Evolutionary conservation across 1,284 basidiomycete genomes (phyloP), one percentile per base, ranked within the genome.

Genomic region (Leccinum pachyderme): DNA sequence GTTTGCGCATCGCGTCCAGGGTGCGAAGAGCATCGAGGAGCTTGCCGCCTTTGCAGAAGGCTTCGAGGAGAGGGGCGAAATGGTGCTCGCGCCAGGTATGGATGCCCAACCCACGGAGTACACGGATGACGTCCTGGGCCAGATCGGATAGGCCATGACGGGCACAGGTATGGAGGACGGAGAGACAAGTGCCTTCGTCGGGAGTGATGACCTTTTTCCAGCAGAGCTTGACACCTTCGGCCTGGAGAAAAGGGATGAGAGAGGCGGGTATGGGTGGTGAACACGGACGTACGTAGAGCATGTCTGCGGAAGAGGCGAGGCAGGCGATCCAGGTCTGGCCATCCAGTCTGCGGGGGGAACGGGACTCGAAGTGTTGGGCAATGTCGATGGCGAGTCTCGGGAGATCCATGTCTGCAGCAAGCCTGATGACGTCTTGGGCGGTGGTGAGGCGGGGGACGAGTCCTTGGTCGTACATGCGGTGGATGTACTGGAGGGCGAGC

Each of bases 121-220:
- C 69, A 1, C 75, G 78, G 44, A 93, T 73, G 13, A 81, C 87
- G 29, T 83, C 80, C 4, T 80, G 74, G n/a, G 86, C 90, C 2
- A 94, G 77, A 43, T 82, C 78, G 1, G 88, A 80, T 28, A 83
- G 75, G 13, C 88, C 89, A 61, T 82, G 77, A 11, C 90, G 83
- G 22, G 81, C 89, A 13, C 89, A 89, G 1, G 86, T 83, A 60
- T 87, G 78, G 24, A 94, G 79, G 11, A 92, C 82, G 31, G 80
- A 74, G 13, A 87, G 64, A 61, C 87, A 86, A 15, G 87, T 69
- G 0, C 91, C 91, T 75, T 93, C 90, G 61, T 90, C 87, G 0
- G 88, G 89, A 1, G 75, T 72, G 49, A 87, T 81, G 27, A 83
- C 75, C 37, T 78, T 79, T 8, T 79, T 62, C 92, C 91, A 95